Percentiles rank a stretch among this genome's conserved stretches.
Evolutionary conservation across 23 red algal species (phyloP).

Genomic region (Rhodosorus marinus): DNA sequence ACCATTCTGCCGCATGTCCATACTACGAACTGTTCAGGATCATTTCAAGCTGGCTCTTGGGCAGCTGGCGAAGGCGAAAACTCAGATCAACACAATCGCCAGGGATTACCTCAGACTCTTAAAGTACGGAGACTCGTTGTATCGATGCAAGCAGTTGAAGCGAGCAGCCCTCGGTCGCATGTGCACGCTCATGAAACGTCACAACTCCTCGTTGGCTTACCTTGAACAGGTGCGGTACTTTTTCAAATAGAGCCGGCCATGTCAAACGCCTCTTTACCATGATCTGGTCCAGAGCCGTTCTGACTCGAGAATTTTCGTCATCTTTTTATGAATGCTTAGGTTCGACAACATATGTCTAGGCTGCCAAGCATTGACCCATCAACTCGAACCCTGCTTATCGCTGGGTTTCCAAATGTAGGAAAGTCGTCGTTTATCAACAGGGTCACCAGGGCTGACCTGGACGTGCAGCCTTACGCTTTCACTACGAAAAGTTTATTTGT

Average conservation of each 20-base stretch:
- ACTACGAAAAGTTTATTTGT: slow-evolving; percentile 96
- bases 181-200: slow-evolving; percentile 64
- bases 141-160: slow-evolving; percentile 85
- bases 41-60: slow-evolving; percentile 91
- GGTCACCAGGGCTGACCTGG: slow-evolving; percentile 74
- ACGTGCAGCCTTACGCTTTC: slow-evolving; percentile 97
- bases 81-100: slow-evolving; percentile 61
- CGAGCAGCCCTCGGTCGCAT: slow-evolving; percentile 84
- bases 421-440: slow-evolving; percentile 97
- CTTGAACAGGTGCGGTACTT: slow-evolving; percentile 90
- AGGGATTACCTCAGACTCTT: slow-evolving; percentile 68
- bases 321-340: too few relatives aligned
- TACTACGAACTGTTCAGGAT: too few relatives aligned
- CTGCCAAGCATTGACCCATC: slow-evolving; percentile 82
- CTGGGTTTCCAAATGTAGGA: slow-evolving; percentile 89
- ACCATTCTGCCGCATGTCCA: too few relatives aligned
- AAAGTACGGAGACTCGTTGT: slow-evolving; percentile 88
- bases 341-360: slow-evolving; percentile 77
- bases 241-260: too few relatives aligned
- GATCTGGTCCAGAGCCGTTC: too few relatives aligned
- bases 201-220: slow-evolving; percentile 54
- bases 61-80: slow-evolving; percentile 49
- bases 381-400: slow-evolving; percentile 65
- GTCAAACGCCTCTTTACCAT: too few relatives aligned
- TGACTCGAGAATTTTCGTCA: too few relatives aligned